These are phyloP conservation scores for Pseudocercospora macadamiae DNA, from an alignment of 2,329 filamentous ascomycete genomes.

Conservation along the genomic window DNA sequence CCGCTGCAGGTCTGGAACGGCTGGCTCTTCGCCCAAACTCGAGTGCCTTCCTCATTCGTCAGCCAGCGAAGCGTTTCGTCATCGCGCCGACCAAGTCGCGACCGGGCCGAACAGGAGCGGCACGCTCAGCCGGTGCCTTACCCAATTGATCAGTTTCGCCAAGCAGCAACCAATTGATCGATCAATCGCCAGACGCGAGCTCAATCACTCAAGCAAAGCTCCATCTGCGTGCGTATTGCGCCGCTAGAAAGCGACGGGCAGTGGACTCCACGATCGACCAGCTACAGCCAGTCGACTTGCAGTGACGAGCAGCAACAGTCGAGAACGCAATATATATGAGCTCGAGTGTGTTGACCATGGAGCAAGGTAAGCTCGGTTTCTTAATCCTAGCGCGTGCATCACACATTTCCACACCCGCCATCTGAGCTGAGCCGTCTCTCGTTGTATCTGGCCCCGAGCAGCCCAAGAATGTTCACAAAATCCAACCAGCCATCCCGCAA, in stretches of 20 bases:
- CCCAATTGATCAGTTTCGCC: constrained; percentile 4
- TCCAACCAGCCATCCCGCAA: constrained; percentile 16
- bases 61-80: constrained; percentile 25
- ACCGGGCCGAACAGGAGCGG: constrained; percentile 22
- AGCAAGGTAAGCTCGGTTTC: constrained; percentile 37
- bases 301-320: constrained; percentile 4
- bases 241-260: not conserved
- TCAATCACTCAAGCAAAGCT: not conserved
- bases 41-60: constrained; percentile 23
- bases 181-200: not conserved
- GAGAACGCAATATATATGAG: constrained; percentile 25
- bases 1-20: constrained; percentile 15
- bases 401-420: constrained; percentile 19
- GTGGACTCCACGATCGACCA: not conserved
- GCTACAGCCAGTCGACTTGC: not conserved
- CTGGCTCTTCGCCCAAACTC: not conserved
- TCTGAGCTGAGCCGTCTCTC: constrained; percentile 5
- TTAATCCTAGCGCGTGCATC: constrained; percentile 29
- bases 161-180: constrained; percentile 7
- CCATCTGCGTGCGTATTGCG: not conserved
- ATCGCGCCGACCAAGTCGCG: constrained; percentile 23
- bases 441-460: not conserved
- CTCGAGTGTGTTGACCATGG: constrained; percentile 32
- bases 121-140: constrained; percentile 18
- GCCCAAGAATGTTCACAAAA: not conserved